These are phyloP conservation scores for Nemania serpens DNA, from an alignment of 2,329 filamentous ascomycete genomes.

Conservation along the genomic window DNA sequence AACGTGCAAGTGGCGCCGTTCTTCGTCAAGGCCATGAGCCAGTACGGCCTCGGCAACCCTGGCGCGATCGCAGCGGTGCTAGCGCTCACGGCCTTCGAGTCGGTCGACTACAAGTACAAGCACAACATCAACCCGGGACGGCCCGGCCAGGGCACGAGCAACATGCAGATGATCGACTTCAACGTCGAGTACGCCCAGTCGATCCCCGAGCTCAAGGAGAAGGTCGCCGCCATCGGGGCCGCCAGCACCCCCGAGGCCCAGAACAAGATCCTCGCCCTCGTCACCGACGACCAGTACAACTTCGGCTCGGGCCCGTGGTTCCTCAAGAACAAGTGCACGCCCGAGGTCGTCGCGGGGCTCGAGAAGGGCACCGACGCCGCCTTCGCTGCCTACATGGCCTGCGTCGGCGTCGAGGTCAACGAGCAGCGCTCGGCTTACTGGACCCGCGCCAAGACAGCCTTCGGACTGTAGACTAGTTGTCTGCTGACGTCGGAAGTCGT, in stretches of 20 bases:
- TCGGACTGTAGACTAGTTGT: slow-evolving; percentile 41
- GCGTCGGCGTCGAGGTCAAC: slow-evolving; percentile 49
- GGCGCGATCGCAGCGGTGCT: slow-evolving; percentile 72
- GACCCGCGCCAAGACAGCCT: slow-evolving; percentile 52
- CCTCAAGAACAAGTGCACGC: slow-evolving; percentile 49
- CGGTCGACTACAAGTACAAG: slow-evolving; percentile 71
- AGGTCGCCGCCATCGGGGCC: slow-evolving; percentile 33
- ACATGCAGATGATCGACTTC: slow-evolving; percentile 55
- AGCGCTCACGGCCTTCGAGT: slow-evolving; percentile 73
- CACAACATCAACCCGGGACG: slow-evolving; percentile 63
- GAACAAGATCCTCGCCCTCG: slow-evolving; percentile 49
- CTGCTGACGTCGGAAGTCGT: not conserved
- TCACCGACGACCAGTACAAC: slow-evolving; percentile 56
- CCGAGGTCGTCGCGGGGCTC: slow-evolving; percentile 43
- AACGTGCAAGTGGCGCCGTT: slow-evolving; percentile 63
- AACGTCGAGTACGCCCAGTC: slow-evolving; percentile 55
- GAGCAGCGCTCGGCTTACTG: slow-evolving; percentile 48
- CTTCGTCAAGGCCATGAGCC: slow-evolving; percentile 60
- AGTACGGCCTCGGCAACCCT: slow-evolving; percentile 58
- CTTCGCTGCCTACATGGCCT: slow-evolving; percentile 53
- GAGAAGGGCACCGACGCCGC: slow-evolving; percentile 46
- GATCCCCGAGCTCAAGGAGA: slow-evolving; percentile 45
- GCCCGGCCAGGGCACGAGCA: slow-evolving; percentile 72
- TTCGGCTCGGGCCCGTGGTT: slow-evolving; percentile 61
- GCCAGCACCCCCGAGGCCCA: slow-evolving; percentile 32